phyloP scores from a whole-genome alignment of 2,329 filamentous ascomycete species.

The Macrophomina pseudophaseolina region DNA sequence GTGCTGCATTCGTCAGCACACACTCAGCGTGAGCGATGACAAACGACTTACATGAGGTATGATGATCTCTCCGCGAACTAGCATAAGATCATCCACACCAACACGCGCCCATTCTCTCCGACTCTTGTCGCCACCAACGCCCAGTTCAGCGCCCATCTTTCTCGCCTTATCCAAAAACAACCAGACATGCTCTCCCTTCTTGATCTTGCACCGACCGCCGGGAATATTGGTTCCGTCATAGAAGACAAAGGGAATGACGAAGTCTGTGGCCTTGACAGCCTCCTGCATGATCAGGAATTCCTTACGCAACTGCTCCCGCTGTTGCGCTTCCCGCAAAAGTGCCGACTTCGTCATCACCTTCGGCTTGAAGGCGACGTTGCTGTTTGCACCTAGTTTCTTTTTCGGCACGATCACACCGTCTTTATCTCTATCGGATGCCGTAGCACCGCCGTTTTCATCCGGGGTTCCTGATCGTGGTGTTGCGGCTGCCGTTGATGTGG shows the following conservation, averaged over 20 bases:
- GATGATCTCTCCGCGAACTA: slow-evolving; percentile 88
- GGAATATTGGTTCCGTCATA: slow-evolving; percentile 93
- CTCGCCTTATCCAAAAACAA: slow-evolving; percentile 89
- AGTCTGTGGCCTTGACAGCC: slow-evolving; percentile 84
- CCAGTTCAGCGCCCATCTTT: slow-evolving; percentile 84
- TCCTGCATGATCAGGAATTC: slow-evolving; percentile 86
- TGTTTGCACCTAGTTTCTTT: slow-evolving; percentile 65
- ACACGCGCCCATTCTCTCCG: slow-evolving; percentile 88
- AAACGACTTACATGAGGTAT: slow-evolving; percentile 80
- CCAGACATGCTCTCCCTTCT: slow-evolving; percentile 94
- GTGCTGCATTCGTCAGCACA: slow-evolving; percentile 64
- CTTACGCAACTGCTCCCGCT: slow-evolving; percentile 74
- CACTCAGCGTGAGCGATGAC: neutral
- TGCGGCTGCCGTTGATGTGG: slow-evolving; percentile 40
- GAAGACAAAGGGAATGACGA: slow-evolving; percentile 93
- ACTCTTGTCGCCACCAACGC: slow-evolving; percentile 71
- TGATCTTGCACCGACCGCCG: slow-evolving; percentile 81
- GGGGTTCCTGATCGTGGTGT: slow-evolving; percentile 47
- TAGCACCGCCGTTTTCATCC: slow-evolving; percentile 31
- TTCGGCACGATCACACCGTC: slow-evolving; percentile 49
- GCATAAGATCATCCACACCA: slow-evolving; percentile 92
- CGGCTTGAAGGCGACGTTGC: slow-evolving; percentile 66
- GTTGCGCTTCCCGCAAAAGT: slow-evolving; percentile 77
- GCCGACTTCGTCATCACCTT: slow-evolving; percentile 78
- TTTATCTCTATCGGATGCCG: slow-evolving; percentile 35